A percentile compares a stretch with the other conserved stretches of the same genome.
phyloP scores from a whole-genome alignment of 2,329 filamentous ascomycete genomes.

The Beauveria varroae region DNA sequence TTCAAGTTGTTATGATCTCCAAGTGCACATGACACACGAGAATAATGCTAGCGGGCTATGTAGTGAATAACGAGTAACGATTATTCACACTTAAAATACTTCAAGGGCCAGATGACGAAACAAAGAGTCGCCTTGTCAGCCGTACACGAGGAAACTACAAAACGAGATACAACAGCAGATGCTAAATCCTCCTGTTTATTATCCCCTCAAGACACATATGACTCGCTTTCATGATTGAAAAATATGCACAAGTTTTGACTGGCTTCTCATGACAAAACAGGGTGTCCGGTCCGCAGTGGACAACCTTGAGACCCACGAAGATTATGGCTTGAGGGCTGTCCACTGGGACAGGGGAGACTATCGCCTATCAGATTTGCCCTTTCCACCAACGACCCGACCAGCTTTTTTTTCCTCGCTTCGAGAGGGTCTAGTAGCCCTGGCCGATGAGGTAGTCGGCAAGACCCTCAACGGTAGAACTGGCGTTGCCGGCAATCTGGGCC shows the following conservation, averaged over 20 bases:
- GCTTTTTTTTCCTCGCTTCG: neutral
- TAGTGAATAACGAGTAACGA: neutral
- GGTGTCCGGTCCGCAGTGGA: neutral
- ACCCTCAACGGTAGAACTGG: slow-evolving; percentile 70
- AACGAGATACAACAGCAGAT: neutral
- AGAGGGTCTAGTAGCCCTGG: slow-evolving; percentile 58
- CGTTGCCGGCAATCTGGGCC: slow-evolving; percentile 62
- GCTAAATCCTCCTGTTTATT: neutral
- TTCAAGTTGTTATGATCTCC: neutral
- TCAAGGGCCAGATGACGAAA: neutral
- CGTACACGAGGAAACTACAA: neutral
- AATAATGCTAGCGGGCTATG: neutral
- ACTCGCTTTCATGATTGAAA: slow-evolving; percentile 10
- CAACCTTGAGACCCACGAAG: neutral
- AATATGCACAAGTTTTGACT: slow-evolving; percentile 10
- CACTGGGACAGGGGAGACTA: neutral
- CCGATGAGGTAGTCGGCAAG: slow-evolving; percentile 82
- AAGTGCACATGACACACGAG: neutral
- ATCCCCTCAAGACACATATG: slow-evolving; percentile 6
- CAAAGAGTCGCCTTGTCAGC: neutral
- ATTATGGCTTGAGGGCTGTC: neutral
- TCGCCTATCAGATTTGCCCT: neutral
- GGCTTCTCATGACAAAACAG: slow-evolving; percentile 1
- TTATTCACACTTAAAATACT: neutral
- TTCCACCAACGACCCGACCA: neutral